Evolutionary conservation across 371 early-diverging fungal species (phyloP).

Genomic region (Lichtheimia ramosa): DNA sequence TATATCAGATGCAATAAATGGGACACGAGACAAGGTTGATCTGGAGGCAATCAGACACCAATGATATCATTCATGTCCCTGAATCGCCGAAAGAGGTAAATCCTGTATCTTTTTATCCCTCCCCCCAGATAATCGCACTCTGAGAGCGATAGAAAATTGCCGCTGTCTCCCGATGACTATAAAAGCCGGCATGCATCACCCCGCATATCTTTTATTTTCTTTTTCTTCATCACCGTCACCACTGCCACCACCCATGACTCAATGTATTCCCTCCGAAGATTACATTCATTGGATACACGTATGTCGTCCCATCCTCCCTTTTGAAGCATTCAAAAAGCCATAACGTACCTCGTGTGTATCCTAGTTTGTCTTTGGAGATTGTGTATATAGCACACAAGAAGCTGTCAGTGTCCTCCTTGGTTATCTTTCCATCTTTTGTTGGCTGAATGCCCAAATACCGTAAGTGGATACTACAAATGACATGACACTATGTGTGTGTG

Average conservation of each 20-base stretch:
- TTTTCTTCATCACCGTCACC: not conserved
- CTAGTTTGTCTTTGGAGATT: conserved; percentile 54
- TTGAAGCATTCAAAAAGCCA: not conserved
- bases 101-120: conserved; percentile 1
- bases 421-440: conserved; percentile 67
- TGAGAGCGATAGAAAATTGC: conserved; percentile 1
- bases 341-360: not conserved
- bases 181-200: not conserved
- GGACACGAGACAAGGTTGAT: no score
- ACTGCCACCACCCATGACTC: conserved; percentile 13
- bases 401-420: conserved; percentile 52
- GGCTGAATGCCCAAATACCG: conserved; percentile 82
- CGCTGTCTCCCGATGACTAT: no score
- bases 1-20: no score
- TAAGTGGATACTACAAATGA: conserved; percentile 36
- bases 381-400: conserved; percentile 53
- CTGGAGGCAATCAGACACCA: not conserved
- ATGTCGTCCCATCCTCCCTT: not conserved
- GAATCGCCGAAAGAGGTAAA: not conserved
- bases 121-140: no score
- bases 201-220: conserved; percentile 4
- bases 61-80: conserved; percentile 6
- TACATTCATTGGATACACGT: conserved; percentile 41
- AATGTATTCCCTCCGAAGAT: conserved; percentile 12
- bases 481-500: conserved; percentile 19